Percentiles rank a stretch among this genome's conserved stretches.
Conservation (phyloP, 2,329 filamentous ascomycete genomes). For the Xylaria multiplex region DNA sequence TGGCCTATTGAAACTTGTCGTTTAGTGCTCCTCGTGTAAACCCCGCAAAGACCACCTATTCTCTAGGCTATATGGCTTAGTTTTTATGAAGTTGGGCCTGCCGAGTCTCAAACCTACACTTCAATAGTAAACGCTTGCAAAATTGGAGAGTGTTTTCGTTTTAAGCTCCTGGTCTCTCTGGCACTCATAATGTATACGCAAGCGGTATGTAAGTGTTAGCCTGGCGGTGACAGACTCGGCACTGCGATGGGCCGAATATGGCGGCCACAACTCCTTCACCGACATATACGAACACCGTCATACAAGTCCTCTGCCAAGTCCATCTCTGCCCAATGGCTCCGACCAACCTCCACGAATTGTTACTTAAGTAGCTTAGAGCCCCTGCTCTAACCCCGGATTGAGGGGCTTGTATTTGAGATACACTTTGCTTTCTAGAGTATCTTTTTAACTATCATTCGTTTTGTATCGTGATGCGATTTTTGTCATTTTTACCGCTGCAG, state of each 20-base stretch:
- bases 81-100: background rate
- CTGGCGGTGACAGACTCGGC: background rate
- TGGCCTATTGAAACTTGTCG: too few species aligned
- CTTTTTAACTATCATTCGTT: constrained; percentile 8
- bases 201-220: background rate
- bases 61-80: background rate
- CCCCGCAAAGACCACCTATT: background rate
- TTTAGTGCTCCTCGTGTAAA: too few species aligned
- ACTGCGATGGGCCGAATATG: background rate
- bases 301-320: constrained; percentile 18
- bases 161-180: background rate
- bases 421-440: background rate
- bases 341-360: constrained; percentile 17
- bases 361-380: constrained; percentile 18
- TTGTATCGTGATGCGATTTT: constrained; percentile 38
- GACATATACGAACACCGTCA: constrained; percentile 17
- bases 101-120: background rate
- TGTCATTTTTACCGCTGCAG: constrained; percentile 29
- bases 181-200: background rate
- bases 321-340: background rate
- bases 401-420: background rate
- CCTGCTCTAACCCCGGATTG: background rate
- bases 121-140: background rate
- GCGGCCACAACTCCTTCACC: background rate
- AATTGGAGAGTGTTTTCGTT: background rate